These are phyloP conservation scores for Isoetes engelmannii DNA, from an alignment of 83 land plant genomes.

Conservation along the genomic window DNA sequence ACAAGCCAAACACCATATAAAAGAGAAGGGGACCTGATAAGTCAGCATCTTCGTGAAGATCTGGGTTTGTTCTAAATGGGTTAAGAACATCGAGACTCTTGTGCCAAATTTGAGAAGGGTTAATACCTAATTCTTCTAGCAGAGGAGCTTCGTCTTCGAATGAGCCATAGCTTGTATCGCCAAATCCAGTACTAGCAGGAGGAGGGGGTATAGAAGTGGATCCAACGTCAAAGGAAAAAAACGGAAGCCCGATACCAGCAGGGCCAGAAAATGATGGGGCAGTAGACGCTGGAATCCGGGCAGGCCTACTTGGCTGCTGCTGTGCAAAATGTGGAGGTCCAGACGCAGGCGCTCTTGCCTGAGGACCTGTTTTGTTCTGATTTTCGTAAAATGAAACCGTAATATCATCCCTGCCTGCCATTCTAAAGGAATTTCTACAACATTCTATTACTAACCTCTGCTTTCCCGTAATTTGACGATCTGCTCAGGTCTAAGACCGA, in stretches of 20 bases:
- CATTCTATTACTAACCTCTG: no score
- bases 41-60: conserved; percentile 29
- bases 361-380: no score
- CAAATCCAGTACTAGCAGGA: neutral
- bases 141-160: conserved; percentile 11
- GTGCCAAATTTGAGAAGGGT: conserved; percentile 20
- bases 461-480: no score
- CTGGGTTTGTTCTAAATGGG: conserved; percentile 13
- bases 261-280: no score
- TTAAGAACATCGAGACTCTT: conserved; percentile 19
- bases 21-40: conserved; percentile 29
- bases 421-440: no score
- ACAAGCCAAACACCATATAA: conserved; percentile 26
- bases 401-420: no score
- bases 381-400: no score
- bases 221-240: neutral
- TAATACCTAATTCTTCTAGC: conserved; percentile 26
- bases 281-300: no score
- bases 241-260: neutral
- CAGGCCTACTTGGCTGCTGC: no score
- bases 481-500: no score
- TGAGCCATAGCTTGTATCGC: neutral
- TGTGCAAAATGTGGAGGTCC: no score
- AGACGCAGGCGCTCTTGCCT: no score
- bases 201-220: neutral